phyloP scores from a whole-genome alignment of 2,329 filamentous ascomycete genomes.

The Sphaerulina vaccinii region DNA sequence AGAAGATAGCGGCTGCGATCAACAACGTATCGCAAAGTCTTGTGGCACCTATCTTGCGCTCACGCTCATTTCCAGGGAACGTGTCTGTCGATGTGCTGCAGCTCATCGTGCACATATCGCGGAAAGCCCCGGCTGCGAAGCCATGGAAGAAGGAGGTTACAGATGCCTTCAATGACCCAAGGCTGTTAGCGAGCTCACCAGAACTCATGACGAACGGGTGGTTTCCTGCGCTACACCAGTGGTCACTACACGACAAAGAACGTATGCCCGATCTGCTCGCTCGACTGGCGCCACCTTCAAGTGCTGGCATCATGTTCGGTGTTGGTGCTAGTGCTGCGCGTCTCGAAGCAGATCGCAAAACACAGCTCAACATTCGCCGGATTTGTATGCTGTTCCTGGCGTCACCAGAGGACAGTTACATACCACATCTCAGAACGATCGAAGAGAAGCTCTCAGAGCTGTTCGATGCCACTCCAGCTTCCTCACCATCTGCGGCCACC shows the following conservation, averaged over 20 bases:
- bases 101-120: slow-evolving; percentile 73
- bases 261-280: slow-evolving; percentile 76
- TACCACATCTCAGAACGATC: slow-evolving; percentile 69
- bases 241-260: slow-evolving; percentile 83
- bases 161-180: slow-evolving; percentile 86
- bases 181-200: slow-evolving; percentile 74
- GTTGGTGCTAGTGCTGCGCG: slow-evolving; percentile 91
- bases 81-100: slow-evolving; percentile 69
- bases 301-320: slow-evolving; percentile 96
- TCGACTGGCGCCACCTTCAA: slow-evolving; percentile 78
- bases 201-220: slow-evolving; percentile 69
- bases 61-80: slow-evolving; percentile 83
- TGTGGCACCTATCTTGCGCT: slow-evolving; percentile 76
- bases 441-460: slow-evolving; percentile 85
- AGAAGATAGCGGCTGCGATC: slow-evolving; percentile 76
- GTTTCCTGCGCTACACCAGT: slow-evolving; percentile 81
- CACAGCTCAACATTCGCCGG: slow-evolving; percentile 83
- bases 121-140: slow-evolving; percentile 77
- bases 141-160: slow-evolving; percentile 88
- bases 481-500: slow-evolving; percentile 86
- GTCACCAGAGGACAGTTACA: slow-evolving; percentile 73
- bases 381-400: slow-evolving; percentile 78
- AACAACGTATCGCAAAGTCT: slow-evolving; percentile 79
- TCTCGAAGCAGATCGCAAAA: slow-evolving; percentile 90
- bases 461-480: slow-evolving; percentile 76